phyloP scores from a whole-genome alignment of 345 rosid genomes.

The Populus simonii region DNA sequence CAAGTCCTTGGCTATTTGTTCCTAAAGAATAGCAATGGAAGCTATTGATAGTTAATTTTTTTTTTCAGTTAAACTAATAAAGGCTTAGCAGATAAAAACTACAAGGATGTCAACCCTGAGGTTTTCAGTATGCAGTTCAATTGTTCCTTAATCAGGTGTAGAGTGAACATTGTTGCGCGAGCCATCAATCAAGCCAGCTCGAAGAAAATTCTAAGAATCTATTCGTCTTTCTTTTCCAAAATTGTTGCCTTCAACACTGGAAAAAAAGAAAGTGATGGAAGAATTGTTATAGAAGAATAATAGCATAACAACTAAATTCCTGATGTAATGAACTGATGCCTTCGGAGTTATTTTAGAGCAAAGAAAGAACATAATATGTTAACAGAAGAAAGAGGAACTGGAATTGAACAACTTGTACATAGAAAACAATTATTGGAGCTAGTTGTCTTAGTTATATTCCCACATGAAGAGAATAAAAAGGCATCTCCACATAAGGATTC shows the following conservation, averaged over 20 bases:
- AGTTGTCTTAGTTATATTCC: conserved; percentile 20
- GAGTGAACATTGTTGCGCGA: conserved; percentile 7
- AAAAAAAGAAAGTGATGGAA: background rate
- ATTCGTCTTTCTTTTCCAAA: conserved; percentile 4
- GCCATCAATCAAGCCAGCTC: conserved; percentile 4
- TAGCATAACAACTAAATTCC: conserved; percentile 1
- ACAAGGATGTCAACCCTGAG: background rate
- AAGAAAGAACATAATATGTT: background rate
- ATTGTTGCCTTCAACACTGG: background rate
- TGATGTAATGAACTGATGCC: conserved; percentile 5
- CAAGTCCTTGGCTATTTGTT: background rate
- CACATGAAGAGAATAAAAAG: conserved; percentile 4
- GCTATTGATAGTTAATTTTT: background rate
- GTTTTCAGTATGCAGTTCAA: background rate
- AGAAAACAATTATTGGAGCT: background rate
- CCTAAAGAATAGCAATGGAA: background rate
- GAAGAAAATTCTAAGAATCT: conserved; percentile 12
- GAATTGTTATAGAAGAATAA: conserved; percentile 1
- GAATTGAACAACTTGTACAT: conserved; percentile 14
- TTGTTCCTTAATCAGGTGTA: background rate
- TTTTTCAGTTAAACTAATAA: background rate
- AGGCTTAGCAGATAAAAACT: background rate
- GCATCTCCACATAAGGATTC: background rate
- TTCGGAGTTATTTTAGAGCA: background rate
- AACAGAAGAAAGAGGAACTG: background rate